Base-by-base conservation (phyloP, 805 yeast genomes). In the Scheffersomyces lignosus region DNA sequence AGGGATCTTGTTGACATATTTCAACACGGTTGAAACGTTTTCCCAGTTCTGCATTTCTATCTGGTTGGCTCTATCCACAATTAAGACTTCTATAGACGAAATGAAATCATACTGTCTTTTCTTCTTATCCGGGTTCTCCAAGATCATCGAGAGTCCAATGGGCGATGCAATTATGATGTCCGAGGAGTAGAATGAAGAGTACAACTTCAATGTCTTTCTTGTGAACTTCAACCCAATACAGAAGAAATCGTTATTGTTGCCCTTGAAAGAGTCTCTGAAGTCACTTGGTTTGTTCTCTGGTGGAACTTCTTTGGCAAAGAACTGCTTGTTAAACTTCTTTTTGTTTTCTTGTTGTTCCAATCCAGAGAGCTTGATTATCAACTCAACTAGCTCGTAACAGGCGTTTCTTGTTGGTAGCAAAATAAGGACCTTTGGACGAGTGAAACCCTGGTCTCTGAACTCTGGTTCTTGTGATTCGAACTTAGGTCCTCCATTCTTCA, bases 1-100 rank as follows among this genome's bases (percentile, higher is more conserved):
- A 4, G 98, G 98, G 31, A 89, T 78, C 38, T 73, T 67, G 60
- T 90, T 89, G 38, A 89, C 48, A 54, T 83, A 80, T 44, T 80
- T 79, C 48, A 82, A 66, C 4, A 81, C 74, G 12, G 81, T 80
- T 20, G 60, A 61, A 6, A 93, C 73, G 62, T 91, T 96, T 25
- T 84, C 84, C 90, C 97, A 85, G 54, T 90, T 88, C 62, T 93
- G 99, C 85, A 84, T 85, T 54, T 87, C 85, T 45, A 90, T 71
- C 20, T 88, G 86, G 53, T 89, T 89, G 9, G 93, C 79, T 51
- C 86, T 87, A 60, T 93, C 99, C 27, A 88, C 62, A 14, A 90
- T 64, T 33, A 83, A 60, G 3, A 93, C 60, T 59, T 93, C 99
- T 47, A 93, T 87, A 1, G 97, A 89, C 23, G 95, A 82, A 40